Evolutionary conservation across 495 filamentous ascomycete genomes (phyloP).

Genomic region (Aspergillus conjunctus): DNA sequence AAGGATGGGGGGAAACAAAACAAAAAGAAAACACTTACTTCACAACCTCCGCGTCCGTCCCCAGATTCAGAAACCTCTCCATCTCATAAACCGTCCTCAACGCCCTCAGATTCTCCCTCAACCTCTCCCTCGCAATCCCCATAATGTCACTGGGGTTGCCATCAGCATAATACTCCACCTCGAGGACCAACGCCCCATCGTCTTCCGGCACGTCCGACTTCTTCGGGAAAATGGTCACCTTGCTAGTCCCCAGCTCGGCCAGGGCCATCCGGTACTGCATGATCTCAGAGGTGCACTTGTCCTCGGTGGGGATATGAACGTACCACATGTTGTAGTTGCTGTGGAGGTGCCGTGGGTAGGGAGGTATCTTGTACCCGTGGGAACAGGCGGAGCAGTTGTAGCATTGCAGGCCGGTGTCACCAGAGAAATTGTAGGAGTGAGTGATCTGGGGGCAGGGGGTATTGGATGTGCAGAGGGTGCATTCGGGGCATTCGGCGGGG

Average conservation of each 20-base stretch:
- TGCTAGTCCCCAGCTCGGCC: conserved; percentile 2
- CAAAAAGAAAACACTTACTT: not conserved
- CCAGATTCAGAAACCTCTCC: conserved; percentile 3
- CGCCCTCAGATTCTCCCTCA: conserved; percentile 6
- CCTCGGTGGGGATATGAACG: conserved; percentile 9
- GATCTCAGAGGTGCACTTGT: not conserved
- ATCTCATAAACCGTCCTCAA: conserved; percentile 4
- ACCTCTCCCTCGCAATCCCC: conserved; percentile 2
- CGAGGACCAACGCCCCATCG: not conserved
- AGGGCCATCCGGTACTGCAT: conserved; percentile 8
- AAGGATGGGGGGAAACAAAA: not conserved
- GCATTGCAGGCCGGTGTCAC: not conserved
- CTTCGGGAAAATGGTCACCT: conserved; percentile 6
- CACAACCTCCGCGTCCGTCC: not conserved
- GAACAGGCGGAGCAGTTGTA: conserved; percentile 13
- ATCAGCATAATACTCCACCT: not conserved
- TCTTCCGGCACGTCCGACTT: not conserved
- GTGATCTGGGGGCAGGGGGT: not conserved
- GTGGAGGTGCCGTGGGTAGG: not conserved
- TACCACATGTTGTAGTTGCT: not conserved
- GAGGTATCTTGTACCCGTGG: not conserved
- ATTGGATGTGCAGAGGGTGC: conserved; percentile 5
- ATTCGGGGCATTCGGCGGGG: not conserved
- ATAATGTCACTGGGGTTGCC: not conserved
- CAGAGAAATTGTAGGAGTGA: conserved; percentile 5